phyloP scores from a whole-genome alignment of 768 basidiomycete species.

The Podaxis rugospora region DNA sequence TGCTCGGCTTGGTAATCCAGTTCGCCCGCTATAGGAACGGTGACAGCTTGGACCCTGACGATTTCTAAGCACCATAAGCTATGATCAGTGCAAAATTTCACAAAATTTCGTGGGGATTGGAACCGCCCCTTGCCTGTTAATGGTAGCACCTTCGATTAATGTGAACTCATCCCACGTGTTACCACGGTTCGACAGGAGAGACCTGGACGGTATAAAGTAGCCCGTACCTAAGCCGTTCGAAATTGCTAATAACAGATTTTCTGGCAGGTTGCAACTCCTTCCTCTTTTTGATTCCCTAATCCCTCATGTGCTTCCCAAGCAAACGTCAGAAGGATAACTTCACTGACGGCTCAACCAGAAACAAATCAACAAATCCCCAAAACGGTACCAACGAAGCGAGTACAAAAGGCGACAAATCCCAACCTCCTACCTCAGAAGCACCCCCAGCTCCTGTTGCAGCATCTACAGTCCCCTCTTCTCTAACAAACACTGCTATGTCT shows the following conservation, averaged over 20 bases:
- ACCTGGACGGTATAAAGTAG: slow-evolving; percentile 3
- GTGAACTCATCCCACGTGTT: neutral
- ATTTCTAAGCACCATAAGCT: neutral
- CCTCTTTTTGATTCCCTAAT: slow-evolving; percentile 4
- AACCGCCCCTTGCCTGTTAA: neutral
- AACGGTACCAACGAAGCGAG: slow-evolving; percentile 16
- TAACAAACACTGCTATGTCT: slow-evolving; percentile 26
- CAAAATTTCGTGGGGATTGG: neutral
- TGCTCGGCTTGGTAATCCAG: neutral
- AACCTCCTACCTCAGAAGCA: slow-evolving; percentile 1
- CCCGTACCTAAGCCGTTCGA: neutral
- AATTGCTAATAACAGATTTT: neutral
- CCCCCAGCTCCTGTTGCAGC: slow-evolving; percentile 7
- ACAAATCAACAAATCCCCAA: slow-evolving; percentile 11
- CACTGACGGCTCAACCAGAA: slow-evolving; percentile 17
- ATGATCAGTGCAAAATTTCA: neutral
- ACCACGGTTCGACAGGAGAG: neutral
- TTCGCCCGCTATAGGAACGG: neutral
- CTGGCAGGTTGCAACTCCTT: neutral
- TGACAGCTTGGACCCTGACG: neutral
- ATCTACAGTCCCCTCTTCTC: slow-evolving; percentile 1
- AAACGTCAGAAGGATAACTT: slow-evolving; percentile 28
- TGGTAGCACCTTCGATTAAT: neutral
- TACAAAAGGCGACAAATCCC: slow-evolving; percentile 24
- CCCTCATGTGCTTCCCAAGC: slow-evolving; percentile 29